A percentile compares a stretch with the other conserved stretches of the same genome.
phyloP scores from a whole-genome alignment of 2,329 filamentous ascomycete species.

The Tolypocladium cylindrosporum region DNA sequence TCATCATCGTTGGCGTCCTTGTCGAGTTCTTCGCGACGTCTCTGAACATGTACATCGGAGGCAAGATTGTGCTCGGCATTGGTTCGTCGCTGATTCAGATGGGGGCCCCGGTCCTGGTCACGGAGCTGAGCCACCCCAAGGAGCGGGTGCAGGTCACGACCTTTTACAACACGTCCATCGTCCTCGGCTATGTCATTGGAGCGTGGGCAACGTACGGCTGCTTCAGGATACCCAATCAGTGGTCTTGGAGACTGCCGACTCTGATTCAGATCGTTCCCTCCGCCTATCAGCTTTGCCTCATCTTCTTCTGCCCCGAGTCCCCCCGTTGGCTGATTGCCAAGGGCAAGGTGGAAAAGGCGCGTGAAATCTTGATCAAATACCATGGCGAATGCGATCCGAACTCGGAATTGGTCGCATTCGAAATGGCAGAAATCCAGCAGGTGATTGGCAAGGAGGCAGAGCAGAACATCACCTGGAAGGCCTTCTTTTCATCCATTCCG shows the following conservation, averaged over 20 bases:
- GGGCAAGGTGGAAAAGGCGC: constrained; percentile 38
- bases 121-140: constrained; percentile 30
- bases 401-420: constrained; percentile 33
- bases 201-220: constrained; percentile 26
- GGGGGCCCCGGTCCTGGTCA: constrained; percentile 30
- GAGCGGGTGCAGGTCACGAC: constrained; percentile 27
- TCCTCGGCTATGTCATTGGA: constrained; percentile 25
- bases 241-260: constrained; percentile 43
- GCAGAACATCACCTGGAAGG: constrained; percentile 30
- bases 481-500: constrained; percentile 26
- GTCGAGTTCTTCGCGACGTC: constrained; percentile 24
- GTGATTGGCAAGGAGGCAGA: constrained; percentile 22
- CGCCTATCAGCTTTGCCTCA: constrained; percentile 28
- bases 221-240: constrained; percentile 17
- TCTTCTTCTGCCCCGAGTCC: constrained; percentile 46
- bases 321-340: constrained; percentile 48
- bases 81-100: constrained; percentile 28
- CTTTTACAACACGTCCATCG: constrained; percentile 31
- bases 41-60: constrained; percentile 26
- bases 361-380: constrained; percentile 38
- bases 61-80: constrained; percentile 25
- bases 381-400: constrained; percentile 36
- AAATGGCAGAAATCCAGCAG: constrained; percentile 39
- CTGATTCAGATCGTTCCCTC: constrained; percentile 39
- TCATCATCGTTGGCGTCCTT: constrained; percentile 26